Base-by-base conservation (phyloP, 1,284 basidiomycete genomes). In the Puccinia hordei region DNA sequence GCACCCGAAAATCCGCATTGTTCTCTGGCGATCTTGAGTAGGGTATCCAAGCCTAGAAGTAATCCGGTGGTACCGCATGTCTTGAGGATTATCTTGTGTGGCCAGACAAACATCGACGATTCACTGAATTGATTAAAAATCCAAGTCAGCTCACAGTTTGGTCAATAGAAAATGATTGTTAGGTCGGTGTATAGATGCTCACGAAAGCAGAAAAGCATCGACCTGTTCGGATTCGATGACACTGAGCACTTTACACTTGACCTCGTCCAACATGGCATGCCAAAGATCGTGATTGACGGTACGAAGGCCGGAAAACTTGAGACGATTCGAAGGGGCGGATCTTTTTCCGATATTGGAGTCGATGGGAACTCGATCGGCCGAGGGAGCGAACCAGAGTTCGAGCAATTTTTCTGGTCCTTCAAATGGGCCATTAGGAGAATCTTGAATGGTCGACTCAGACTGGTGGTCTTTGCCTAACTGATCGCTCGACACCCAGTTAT, bases 51-150 rank as follows among this genome's bases (percentile, higher is more conserved):
- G 35, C 97, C 97, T 81, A 97, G 89, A 61, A 99, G 90, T 86
- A 99, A 97, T 81, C 98, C 92, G 13, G 97, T 99, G 0, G 97
- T 99, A 22, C 97, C 97, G 86, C 97, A 99, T 13, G 97, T 99
- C 88, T 99, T 99, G 85, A 99, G 90, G 84, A 99, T 98, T 82
- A 99, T 89, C 83, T 95, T 92, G 87, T 99, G 95, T 2, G 96
- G 91, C 69, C 93, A 95, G 82, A 99, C 91, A 85, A 99, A 97
- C 83, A 99, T 89, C 69, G 95, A 98, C 0, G 95, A 98, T 89
- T 99, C 97, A 88, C 96, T 98, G 85, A 6, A 69, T 15, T 27
- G n/a, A 69, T 19, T n/a, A n/a, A n/a, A 55, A 68, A 46, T 19
- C 10, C 53, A 41, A 55, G 41, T 57, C 22, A 35, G 6, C 55